Evolutionary conservation across 768 basidiomycete species (phyloP), one percentile per base, ranked within the genome.

Genomic region (Pluteus cervinus): DNA sequence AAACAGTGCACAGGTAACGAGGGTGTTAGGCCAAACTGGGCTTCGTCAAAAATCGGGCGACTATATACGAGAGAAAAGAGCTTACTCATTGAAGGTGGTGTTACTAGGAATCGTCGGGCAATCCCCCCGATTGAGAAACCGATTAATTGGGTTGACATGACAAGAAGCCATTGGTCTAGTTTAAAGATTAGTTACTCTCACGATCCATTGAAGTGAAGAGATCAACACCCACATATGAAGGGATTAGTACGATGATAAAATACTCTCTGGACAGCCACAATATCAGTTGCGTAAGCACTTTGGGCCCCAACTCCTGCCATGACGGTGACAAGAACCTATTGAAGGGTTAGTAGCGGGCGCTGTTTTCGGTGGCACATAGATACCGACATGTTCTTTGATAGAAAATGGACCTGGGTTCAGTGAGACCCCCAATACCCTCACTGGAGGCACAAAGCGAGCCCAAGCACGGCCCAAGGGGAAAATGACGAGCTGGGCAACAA

Each of bases 341-440:
- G 33, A 25, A 18, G 21, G 36, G 20, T 24, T 18, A 24, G 45
- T 21, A 32, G 15, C 16, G n/a, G 12, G 46, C 34, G 51, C 41
- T 21, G 29, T 28, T 22, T 32, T 37, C 25, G 37, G 29, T 44
- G 22, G 35, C 22, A 29, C 16, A 12, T 23, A 33, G 20, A 42
- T 36, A 47, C 54, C 45, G 40, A 68, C 68, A 55, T 69, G 69
- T 53, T 68, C 86, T 60, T 88, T 86, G 53, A 87, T 81, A 16
- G 71, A 74, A 52, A 85, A 87, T 1, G 76, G 80, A 3, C 86
- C 86, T 12, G 82, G 81, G 54, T 86, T 86, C 31, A 85, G 53
- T 11, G 72, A 58, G 14, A 76, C 26, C n/a, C 82, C 81, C 24
- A 79, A 74, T 3, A 86, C 53, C 20, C 54, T 62, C 41, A 69